Percentiles rank a stretch among this genome's conserved stretches.
Conservation (phyloP, 225 moss, liverwort and hornwort species). For the Pseudisothecium myosuroides region DNA sequence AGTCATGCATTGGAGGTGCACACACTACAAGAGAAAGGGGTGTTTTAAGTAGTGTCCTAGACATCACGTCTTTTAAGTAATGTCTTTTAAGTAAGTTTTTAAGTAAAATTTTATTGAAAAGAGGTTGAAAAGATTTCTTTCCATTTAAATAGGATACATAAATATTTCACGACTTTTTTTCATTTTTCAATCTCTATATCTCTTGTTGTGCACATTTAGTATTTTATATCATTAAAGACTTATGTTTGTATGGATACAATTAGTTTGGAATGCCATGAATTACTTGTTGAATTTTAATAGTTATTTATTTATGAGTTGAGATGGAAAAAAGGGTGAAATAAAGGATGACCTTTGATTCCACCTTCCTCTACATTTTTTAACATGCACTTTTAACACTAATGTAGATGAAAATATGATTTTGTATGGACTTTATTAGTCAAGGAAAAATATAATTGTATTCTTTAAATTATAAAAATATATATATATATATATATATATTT, state of each 20-base stretch:
- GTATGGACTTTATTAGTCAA: not conserved
- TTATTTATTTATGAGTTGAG: no score
- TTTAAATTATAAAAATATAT: not conserved
- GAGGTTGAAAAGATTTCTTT: rapidly evolving
- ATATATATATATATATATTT: no score
- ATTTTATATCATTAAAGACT: not conserved
- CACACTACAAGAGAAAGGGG: no score
- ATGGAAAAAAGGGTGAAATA: no score
- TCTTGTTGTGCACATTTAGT: not conserved
- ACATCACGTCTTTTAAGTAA: no score
- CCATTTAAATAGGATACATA: not conserved
- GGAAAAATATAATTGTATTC: not conserved
- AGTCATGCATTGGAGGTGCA: rapidly evolving
- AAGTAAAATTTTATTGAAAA: no score
- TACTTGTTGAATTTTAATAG: not conserved
- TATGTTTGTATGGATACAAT: rapidly evolving
- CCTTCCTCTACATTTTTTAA: not conserved
- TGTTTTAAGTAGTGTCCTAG: no score
- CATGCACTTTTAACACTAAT: not conserved
- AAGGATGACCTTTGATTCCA: not conserved
- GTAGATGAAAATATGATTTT: not conserved
- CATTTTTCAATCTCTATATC: not conserved
- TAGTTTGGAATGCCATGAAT: not conserved
- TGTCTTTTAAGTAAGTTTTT: no score
- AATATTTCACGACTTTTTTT: rapidly evolving